phyloP scores from a whole-genome alignment of 2,329 filamentous ascomycete species.

The Xylaria multiplex region DNA sequence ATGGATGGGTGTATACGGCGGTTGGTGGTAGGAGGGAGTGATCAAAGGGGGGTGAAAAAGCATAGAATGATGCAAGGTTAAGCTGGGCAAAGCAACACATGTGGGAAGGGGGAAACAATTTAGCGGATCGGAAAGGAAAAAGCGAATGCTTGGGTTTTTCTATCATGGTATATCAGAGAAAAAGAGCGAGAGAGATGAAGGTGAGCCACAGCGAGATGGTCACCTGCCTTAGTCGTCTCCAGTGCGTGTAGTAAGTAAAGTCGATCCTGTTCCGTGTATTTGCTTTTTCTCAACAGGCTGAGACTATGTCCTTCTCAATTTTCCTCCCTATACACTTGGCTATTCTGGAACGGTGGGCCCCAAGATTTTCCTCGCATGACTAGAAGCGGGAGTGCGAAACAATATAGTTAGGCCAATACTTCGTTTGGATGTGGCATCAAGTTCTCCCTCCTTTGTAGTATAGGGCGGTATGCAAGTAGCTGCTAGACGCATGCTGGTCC shows the following conservation, averaged over 20 bases:
- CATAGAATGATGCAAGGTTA: constrained; percentile 22
- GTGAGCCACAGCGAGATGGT: constrained; percentile 26
- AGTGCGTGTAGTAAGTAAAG: constrained; percentile 34
- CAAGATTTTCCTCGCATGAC: constrained; percentile 31
- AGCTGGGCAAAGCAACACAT: constrained; percentile 27
- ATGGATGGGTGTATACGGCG: constrained; percentile 41
- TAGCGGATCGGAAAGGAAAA: constrained; percentile 25
- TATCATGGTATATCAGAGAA: constrained; percentile 30
- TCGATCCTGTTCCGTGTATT: constrained; percentile 30
- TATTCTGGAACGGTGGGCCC: constrained; percentile 34
- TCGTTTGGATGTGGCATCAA: constrained; percentile 34
- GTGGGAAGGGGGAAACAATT: constrained; percentile 28
- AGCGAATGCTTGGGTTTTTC: constrained; percentile 25
- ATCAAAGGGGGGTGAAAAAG: constrained; percentile 28
- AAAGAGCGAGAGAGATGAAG: constrained; percentile 18
- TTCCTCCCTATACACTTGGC: constrained; percentile 16
- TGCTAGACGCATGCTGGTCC: constrained; percentile 38
- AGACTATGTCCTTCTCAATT: constrained; percentile 26
- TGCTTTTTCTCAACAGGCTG: constrained; percentile 39
- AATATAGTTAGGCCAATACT: constrained; percentile 32
- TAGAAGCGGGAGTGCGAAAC: constrained; percentile 29
- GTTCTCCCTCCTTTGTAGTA: constrained; percentile 29
- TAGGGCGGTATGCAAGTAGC: constrained; percentile 35
- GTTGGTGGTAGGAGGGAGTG: constrained; percentile 31
- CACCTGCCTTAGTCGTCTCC: constrained; percentile 34